Evolutionary conservation across 2,329 filamentous ascomycete genomes (phyloP), one percentile per base, ranked within the genome.

Genomic region (Monascus ruber): DNA sequence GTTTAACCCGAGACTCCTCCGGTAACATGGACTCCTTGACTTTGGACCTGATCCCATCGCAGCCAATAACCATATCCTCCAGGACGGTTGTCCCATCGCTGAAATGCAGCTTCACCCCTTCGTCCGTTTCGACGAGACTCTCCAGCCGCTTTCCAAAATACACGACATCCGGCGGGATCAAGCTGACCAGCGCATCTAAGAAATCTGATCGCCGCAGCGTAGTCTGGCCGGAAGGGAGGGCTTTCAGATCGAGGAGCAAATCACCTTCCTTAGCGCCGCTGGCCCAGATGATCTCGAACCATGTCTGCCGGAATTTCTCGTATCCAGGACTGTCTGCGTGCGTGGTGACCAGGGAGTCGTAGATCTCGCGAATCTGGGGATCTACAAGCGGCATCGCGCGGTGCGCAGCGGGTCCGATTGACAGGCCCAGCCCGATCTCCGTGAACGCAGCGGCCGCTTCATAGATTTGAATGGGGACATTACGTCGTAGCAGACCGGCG

Each of bases 361-460:
- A 56, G 28, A 60, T 58, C 5, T 45, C 38, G 4, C 50, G 49
- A 33, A 58, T 48, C n/a, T 47, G 39, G 2, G 71, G 69, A 31
- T 70, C 67, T 45, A 77, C 70, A 4, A 72, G 56, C 10, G 64
- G 59, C 67, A 80, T 72, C 3, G 75, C 72, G 24, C 69, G 68
- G 26, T 68, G 62, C 3, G 73, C 70, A 44, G 77, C 77, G 29
- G 73, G 69, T 1, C 72, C 72, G 35, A 79, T 69, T 2, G 69
- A 66, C 1, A 79, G 65, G 5, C 74, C 77, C 2, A 74, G 72
- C 2, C 76, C 75, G 26, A 79, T 72, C 50, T 79, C 75, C 28
- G 64, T 65, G 44, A 79, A 79, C 8, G 59, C 58, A 0, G 61
- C 39, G 0, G 74, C 73, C 7, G 72, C 64, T 55, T 80, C 76